Conservation (phyloP, 1,284 basidiomycete species). For the Schizophyllum amplum region DNA sequence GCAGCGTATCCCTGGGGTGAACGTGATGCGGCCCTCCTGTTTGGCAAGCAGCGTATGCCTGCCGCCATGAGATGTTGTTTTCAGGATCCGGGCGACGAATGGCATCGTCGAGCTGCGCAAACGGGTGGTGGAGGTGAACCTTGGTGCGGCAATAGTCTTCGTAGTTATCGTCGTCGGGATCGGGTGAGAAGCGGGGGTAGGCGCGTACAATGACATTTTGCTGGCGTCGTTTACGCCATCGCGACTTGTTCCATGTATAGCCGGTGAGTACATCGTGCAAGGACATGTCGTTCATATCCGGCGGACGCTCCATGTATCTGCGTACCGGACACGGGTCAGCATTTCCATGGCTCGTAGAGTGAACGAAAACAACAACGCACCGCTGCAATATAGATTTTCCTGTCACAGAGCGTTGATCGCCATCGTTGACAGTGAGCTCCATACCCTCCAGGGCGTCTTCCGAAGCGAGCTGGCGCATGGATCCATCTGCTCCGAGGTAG, state of each 20-base stretch:
- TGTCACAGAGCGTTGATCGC: conserved; percentile 2
- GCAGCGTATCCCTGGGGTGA: conserved; percentile 6
- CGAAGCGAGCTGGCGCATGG: conserved; percentile 4
- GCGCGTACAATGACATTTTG: not conserved
- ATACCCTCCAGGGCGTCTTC: conserved; percentile 2
- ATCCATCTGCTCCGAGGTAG: conserved; percentile 2
- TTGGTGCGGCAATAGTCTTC: conserved; percentile 10
- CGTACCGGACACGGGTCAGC: too few relatives aligned
- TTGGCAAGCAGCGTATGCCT: conserved; percentile 3
- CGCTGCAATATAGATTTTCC: conserved; percentile 9
- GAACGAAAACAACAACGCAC: not conserved
- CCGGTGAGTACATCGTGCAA: not conserved
- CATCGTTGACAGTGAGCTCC: not conserved
- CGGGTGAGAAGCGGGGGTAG: conserved; percentile 4
- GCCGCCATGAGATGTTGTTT: conserved; percentile 4
- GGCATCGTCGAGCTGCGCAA: not conserved
- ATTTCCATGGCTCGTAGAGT: not conserved
- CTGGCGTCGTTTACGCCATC: not conserved
- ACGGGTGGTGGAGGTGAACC: conserved; percentile 10
- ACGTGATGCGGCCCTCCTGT: conserved; percentile 1
- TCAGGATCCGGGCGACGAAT: not conserved
- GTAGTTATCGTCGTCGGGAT: conserved; percentile 6
- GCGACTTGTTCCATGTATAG: not conserved
- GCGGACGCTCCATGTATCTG: conserved; percentile 4
- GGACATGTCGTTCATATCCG: not conserved